Conservation (phyloP, 1,284 basidiomycete species). For the Cutaneotrichosporon sp. region DNA sequence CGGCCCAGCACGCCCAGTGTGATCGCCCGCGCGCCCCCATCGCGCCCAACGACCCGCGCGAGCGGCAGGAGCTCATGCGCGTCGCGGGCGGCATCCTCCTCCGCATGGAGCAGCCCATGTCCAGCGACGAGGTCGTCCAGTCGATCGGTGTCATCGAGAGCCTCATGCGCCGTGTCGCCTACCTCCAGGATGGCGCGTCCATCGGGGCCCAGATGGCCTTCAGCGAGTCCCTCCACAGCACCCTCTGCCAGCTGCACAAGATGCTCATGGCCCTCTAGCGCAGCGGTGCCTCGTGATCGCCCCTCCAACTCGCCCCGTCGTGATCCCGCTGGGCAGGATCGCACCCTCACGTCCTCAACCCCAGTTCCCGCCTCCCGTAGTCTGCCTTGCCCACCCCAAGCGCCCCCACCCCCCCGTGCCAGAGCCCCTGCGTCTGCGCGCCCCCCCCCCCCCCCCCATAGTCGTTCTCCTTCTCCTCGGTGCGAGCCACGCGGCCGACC, state of each 20-base stretch:
- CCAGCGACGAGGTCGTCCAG: neutral
- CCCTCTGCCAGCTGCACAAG: neutral
- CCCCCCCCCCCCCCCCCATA: no score
- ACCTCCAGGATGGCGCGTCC: neutral
- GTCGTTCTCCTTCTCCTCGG: no score
- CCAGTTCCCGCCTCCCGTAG: no score
- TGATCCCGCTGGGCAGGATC: no score
- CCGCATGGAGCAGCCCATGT: neutral
- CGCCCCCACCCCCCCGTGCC: no score
- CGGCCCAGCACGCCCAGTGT: no score
- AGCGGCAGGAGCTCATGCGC: neutral
- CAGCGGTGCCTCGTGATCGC: no score
- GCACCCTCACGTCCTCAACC: no score
- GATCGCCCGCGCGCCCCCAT: neutral
- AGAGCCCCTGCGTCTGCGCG: no score
- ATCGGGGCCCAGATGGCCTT: neutral
- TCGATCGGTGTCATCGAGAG: neutral
- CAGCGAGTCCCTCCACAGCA: neutral
- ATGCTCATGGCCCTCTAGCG: neutral
- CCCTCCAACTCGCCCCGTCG: neutral
- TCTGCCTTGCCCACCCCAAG: no score
- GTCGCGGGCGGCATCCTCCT: neutral
- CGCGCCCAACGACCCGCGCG: neutral
- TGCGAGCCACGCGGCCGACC: no score
- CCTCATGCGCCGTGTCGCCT: neutral